These are phyloP conservation scores for Cucurbita ficifolia DNA, from an alignment of 306 rosid species.

Conservation along the genomic window DNA sequence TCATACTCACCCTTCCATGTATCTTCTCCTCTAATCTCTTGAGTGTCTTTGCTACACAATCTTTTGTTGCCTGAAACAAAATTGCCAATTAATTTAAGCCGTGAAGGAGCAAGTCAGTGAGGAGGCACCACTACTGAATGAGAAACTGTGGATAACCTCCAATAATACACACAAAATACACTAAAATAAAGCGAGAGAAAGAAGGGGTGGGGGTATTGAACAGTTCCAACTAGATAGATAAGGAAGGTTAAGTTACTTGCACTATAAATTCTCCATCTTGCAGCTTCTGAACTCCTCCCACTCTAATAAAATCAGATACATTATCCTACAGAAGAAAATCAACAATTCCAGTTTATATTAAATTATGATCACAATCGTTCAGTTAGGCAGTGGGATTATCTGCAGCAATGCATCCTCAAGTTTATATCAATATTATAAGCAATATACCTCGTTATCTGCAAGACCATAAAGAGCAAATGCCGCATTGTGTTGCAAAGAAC, in stretches of 20 bases:
- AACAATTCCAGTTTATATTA: constrained; percentile 19
- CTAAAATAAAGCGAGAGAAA: too few relatives aligned
- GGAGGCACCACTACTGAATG: not conserved
- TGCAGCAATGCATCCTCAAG: not conserved
- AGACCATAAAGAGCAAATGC: constrained; percentile 98
- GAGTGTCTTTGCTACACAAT: constrained; percentile 96
- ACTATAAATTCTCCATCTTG: constrained; percentile 97
- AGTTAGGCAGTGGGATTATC: constrained; percentile 7
- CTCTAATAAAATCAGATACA: constrained; percentile 91
- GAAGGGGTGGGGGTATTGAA: not conserved
- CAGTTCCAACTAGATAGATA: not conserved
- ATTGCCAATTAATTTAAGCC: not conserved
- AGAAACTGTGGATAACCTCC: constrained; percentile 1
- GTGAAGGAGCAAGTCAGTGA: not conserved
- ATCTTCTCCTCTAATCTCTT: constrained; percentile 97
- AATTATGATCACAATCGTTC: constrained; percentile 1
- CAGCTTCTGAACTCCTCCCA: constrained; percentile 89
- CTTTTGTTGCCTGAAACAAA: constrained; percentile 80
- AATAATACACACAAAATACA: not conserved
- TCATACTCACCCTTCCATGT: constrained; percentile 61
- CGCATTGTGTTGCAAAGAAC: constrained; percentile 96
- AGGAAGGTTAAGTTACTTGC: constrained; percentile 42
- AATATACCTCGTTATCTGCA: constrained; percentile 85
- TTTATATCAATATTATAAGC: constrained; percentile 3
- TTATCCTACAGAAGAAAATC: constrained; percentile 54